A percentile compares a stretch with the other conserved stretches of the same genome.
Conservation (phyloP, 1,139 yeast genomes). For the Arxiozyma heterogenica region DNA sequence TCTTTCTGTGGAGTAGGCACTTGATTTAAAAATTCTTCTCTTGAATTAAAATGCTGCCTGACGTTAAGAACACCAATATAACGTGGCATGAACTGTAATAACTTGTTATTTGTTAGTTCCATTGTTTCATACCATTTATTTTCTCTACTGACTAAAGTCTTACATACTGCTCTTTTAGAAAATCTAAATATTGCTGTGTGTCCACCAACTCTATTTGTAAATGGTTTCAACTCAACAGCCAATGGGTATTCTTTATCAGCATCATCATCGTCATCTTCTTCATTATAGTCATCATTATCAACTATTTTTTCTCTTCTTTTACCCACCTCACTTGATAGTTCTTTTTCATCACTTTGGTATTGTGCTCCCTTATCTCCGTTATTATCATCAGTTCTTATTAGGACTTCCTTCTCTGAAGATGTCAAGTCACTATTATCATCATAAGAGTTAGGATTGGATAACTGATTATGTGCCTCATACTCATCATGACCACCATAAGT, state of each 20-base stretch:
- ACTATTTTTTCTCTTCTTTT: background rate
- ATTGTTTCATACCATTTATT: slow-evolving; percentile 86
- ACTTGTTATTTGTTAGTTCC: slow-evolving; percentile 65
- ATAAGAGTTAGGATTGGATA: background rate
- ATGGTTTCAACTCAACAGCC: slow-evolving; percentile 80
- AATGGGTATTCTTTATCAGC: slow-evolving; percentile 42
- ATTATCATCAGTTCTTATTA: background rate
- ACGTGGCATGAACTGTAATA: slow-evolving; percentile 78
- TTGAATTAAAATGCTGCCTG: slow-evolving; percentile 42
- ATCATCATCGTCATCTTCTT: slow-evolving; percentile 14
- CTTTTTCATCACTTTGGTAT: background rate
- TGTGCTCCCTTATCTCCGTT: background rate
- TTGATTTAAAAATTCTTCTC: slow-evolving; percentile 18
- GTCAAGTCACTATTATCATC: background rate
- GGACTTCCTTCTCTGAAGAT: background rate
- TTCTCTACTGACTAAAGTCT: slow-evolving; percentile 82
- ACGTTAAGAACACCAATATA: slow-evolving; percentile 92
- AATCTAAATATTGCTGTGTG: slow-evolving; percentile 94
- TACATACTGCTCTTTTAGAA: slow-evolving; percentile 89
- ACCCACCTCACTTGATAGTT: background rate
- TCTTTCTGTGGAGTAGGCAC: slow-evolving; percentile 1
- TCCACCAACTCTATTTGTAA: slow-evolving; percentile 91
- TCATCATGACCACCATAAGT: background rate
- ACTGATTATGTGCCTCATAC: background rate
- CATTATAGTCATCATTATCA: background rate